Base-by-base conservation (phyloP, 441 rosid species). In the Populus hybrid region DNA sequence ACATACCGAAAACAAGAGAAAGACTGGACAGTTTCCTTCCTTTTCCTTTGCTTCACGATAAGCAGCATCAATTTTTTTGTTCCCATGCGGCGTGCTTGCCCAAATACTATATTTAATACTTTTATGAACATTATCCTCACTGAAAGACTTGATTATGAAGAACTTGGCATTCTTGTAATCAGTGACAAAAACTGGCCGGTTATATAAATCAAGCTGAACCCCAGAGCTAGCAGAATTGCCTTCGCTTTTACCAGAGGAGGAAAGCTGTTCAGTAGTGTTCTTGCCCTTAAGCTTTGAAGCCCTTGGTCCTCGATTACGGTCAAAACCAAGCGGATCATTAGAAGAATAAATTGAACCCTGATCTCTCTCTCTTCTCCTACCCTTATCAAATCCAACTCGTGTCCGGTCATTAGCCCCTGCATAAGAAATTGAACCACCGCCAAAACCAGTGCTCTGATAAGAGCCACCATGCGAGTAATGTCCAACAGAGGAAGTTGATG, bases 81-180 rank as follows among this genome's bases (percentile, higher is more conserved):
- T 92, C 57, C 97, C 97, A 85, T 90, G 93, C 0, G 97, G 92
- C 1, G 97, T 92, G 80, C 97, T 92, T 42, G 97, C 93, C 97
- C 97, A 92, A 61, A 89, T 89, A 75, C 78, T 83, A 81, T 92
- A 92, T 82, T 92, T 92, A 32, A 92, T 89, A 75, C 97, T 92
- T 83, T 88, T 89, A 83, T 92, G 97, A 65, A 92, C 90, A 82
- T 92, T 92, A 81, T 92, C 97, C 83, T 92, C 97, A 81, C 94
- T 92, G 79, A 90, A 90, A 21, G 97, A 92, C 84, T 92, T 92
- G 77, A 92, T 89, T 70, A 92, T 80, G 74, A 90, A 92, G 83
- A 88, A 90, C 84, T 84, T 92, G 68, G 92, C 94, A 77, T 85
- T 81, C 80, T 84, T 80, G 72, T 90, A 87, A 67, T 88, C 89